Evolutionary conservation across 2,329 filamentous ascomycete genomes (phyloP), one percentile per base, ranked within the genome.

Genomic region (Verticillium zaregamsianum): DNA sequence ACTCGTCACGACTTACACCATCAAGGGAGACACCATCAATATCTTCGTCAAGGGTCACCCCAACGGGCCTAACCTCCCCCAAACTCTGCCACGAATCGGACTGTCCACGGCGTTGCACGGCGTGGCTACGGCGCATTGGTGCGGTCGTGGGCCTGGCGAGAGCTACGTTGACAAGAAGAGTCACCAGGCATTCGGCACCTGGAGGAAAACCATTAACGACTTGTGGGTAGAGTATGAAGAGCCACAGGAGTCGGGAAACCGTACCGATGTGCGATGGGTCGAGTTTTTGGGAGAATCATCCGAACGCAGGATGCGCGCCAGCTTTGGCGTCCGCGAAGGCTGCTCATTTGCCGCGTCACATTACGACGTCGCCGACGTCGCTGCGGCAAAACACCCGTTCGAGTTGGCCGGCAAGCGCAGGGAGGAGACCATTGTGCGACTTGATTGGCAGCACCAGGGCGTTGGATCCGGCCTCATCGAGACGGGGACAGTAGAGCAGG

Each of bases 211-310:
- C 1, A 74, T 86, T 2, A 80, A 84, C 56, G 76, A 80, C 1
- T 75, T 91, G 0, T 85, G 81, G 70, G 78, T 82, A 2, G 79
- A 83, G 54, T 90, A 90, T 68, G 88, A 91, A 65, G 86, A 85
- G 60, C 89, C 88, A 0, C 89, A 91, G 71, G 89, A 91, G 63
- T 80, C 79, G 33, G 85, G 86, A 0, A 90, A 90, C 70, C 78
- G 86, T n/a, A 87, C 83, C 0, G 87, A 90, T 66, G 83, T 84
- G 1, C 77, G 84, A 2, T 89, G 85, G 83, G 79, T 90, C 3
- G 77, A 80, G 70, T 76, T 85, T 59, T 5, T 28, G 25, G 67
- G 71, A 20, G 25, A 33, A 25, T 25, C 32, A 12, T 25, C 17
- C n/a, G 55, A 15, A 7, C 31, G 33, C 28, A 9, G 32, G 15